Base-by-base conservation (phyloP, 2,329 filamentous ascomycete genomes). In the Pseudocercospora pini-densiflorae region DNA sequence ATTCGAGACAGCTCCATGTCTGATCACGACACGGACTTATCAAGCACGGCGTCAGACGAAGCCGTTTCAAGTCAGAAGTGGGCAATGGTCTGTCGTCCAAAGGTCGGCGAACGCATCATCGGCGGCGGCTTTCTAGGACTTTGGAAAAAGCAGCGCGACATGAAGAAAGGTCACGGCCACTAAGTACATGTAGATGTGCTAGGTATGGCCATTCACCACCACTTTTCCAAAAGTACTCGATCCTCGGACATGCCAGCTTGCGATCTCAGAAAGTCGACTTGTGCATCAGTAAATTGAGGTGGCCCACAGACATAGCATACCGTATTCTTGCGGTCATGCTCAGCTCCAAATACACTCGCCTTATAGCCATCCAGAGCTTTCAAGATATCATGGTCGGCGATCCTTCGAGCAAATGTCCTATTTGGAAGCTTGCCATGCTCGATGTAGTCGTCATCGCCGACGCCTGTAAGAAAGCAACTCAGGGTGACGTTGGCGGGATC, bases 221-320 rank as follows among this genome's bases (percentile, higher is more conserved):
- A 85, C 72, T 84, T 84, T 74, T 85, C 83, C 69, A 81, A 84
- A 5, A 84, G 68, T 8, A 84, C 82, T 29, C 76, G 74, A 43
- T 79, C 77, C 19, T 73, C 66, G 23, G 70, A 68, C 70, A 84
- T 79, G 8, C 80, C 77, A 5, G 77, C 70, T 68, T 81, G 78
- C 31, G 70, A 72, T 51, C 73, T 71, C 63, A 84, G 63, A 59
- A 78, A 79, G 5, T 76, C 75, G 4, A 84, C 82, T 55, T 82
- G 74, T 49, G 79, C 75, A 68, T 85, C 83, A 4, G 82, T 84
- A 81, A 85, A 84, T 54, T 72, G 73, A 23, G 80, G 79, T 21
- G 82, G 82, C 1, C 83, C 83, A 65, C 83, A 85, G 5, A 85
- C 80, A 70, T 83, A 84, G 63, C 78, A 81, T 1, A 84, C 75